Evolutionary conservation across 768 basidiomycete species (phyloP), one percentile per base, ranked within the genome.

Genomic region (Tulasnella calospora): DNA sequence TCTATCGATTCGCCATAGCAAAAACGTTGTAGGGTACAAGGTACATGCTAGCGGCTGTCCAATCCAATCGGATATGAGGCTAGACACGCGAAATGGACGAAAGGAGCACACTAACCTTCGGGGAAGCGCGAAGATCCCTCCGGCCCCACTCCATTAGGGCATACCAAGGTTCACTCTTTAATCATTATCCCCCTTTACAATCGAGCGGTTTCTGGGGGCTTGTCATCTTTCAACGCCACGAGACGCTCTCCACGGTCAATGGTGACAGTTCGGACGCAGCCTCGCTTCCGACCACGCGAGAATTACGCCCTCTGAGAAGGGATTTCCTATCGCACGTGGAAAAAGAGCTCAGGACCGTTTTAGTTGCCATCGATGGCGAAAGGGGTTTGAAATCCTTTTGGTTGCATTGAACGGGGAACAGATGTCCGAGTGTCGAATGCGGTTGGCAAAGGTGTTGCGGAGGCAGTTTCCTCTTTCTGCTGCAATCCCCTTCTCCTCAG

Each of bases 231-330:
- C 61, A 3, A 67, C 27, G 30, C 61, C 61, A 67, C 61, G 61
- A 27, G 61, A 67, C 23, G 61, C 61, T 67, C 13, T 67, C 61
- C 61, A 67, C 61, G 5, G 61, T 67, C 61, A 67, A 67, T 33
- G 8, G 6, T 67, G 61, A 27, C 61, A 67, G 61, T 27, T 67
- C 33, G 61, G 33, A 27, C 61, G 33, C 4, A 7, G 17, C 27
- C 61, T 67, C 61, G 61, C 61, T 27, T 67, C 61, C 61, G 61
- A 67, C 61, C 61, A 67, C 61, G 61, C 61, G 61, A 67, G 61
- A 67, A 67, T 33, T 9, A 33, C n/a, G 30, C 61, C 61, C 61
- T 67, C 38, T 67, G 61, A 51, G 61, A 67, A 67, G 61, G 33
- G n/a, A 67, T 67, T 30, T 67, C 30, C 61, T 27, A 8, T 33